phyloP scores from a whole-genome alignment of 306 rosid genomes.

The Elaeagnus macrophylla region DNA sequence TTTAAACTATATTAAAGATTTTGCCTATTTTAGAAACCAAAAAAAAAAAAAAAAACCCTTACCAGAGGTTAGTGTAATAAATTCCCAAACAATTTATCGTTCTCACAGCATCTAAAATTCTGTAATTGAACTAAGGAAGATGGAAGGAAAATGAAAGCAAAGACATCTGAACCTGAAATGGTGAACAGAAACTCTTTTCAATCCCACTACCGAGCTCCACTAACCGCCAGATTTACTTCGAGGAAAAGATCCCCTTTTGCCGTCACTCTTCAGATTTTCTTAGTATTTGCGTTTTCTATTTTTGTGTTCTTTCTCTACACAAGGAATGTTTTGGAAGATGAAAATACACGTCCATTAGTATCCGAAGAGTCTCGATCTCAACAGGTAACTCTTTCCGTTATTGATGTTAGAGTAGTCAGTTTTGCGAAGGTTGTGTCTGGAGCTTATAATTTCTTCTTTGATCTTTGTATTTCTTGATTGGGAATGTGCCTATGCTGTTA shows the following conservation, averaged over 20 bases:
- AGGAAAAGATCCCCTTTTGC: constrained; percentile 33
- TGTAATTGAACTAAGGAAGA: too few species aligned
- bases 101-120: too few species aligned
- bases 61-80: too few species aligned
- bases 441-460: neutral
- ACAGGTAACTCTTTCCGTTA: constrained; percentile 22
- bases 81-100: too few species aligned
- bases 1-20: too few species aligned
- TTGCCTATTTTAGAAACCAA: too few species aligned
- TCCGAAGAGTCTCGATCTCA: constrained; percentile 25
- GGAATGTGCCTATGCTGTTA: neutral
- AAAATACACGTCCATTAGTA: constrained; percentile 15
- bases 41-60: too few species aligned
- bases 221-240: constrained; percentile 24
- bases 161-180: constrained; percentile 32
- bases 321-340: constrained; percentile 34
- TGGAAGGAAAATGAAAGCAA: neutral
- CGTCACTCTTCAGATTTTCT: constrained; percentile 36
- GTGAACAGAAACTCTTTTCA: constrained; percentile 34
- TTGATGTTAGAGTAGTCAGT: neutral
- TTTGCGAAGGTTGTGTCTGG: neutral
- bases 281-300: constrained; percentile 43
- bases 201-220: constrained; percentile 16
- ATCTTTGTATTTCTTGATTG: constrained; percentile 2
- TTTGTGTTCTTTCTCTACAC: constrained; percentile 44